Evolutionary conservation across 768 basidiomycete species (phyloP), one percentile per base, ranked within the genome.

Genomic region (Astraeus odoratus): DNA sequence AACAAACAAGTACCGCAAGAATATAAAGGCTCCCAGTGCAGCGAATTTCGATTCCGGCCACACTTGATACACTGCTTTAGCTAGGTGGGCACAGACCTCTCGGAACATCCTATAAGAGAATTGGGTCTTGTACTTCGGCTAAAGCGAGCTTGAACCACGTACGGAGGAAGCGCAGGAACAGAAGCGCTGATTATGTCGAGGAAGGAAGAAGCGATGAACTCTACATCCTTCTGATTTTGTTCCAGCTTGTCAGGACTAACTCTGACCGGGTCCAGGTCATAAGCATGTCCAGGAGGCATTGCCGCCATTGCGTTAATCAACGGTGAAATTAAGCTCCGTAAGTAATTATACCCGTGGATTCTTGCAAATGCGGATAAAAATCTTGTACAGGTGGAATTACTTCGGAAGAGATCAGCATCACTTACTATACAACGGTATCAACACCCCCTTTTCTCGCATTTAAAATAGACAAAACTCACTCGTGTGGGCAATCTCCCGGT

Each of bases 341-440:
- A 70, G 61, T 95, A 96, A 46, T 83, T 81, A 62, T 95, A 96
- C 4, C 93, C 94, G 49, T 93, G 89, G n/a, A 86, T 79, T 57
- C 75, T 81, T 3, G 88, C 89, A 54, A 94, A 94, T 2, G 82
- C 79, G 5, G 89, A 89, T 36, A 96, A 67, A 47, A 97, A 83
- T 34, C 86, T 71, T n/a, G 86, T 87, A 54, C 83, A 90, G 1
- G 86, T 87, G 2, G 86, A 84, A 61, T 95, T 96, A 49, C 86
- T 74, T 40, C 94, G 75, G 69, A 97, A 96, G 7, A 97, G 67
- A n/a, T 77, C 75, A 1, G 81, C 72, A 51, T 94, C 89, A 53
- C 73, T 83, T 31, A 80, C 93, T 91, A 61, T n/a, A 33, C 34
- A 46, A 22, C 9, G 26, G 37, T 34, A 44, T 51, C 42, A 38